Conservation (phyloP, 2,329 filamentous ascomycete species). For the Ophiocordyceps sinensis region DNA sequence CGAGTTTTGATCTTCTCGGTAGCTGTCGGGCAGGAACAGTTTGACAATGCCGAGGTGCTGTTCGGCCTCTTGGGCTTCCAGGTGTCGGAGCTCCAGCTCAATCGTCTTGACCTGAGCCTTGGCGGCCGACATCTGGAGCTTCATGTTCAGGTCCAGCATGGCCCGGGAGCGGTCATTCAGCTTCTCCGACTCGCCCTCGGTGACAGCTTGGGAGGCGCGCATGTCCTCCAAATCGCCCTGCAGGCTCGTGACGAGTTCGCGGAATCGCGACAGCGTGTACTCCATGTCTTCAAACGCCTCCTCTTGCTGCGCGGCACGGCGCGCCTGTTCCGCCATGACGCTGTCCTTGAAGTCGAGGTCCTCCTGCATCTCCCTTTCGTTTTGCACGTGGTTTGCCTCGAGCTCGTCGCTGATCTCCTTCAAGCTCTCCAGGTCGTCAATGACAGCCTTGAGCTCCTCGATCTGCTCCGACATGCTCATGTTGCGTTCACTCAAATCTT, state of each 20-base stretch:
- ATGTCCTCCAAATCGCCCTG: constrained; percentile 85
- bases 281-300: constrained; percentile 74
- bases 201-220: constrained; percentile 80
- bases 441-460: constrained; percentile 64
- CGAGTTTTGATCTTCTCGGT: constrained; percentile 66
- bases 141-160: constrained; percentile 94
- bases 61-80: constrained; percentile 78
- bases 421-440: constrained; percentile 77
- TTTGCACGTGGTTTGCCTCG: constrained; percentile 82
- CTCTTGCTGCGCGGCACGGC: constrained; percentile 61
- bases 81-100: constrained; percentile 70
- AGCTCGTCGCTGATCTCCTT: constrained; percentile 93
- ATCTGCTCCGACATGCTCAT: constrained; percentile 71
- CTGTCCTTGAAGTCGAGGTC: constrained; percentile 82
- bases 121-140: constrained; percentile 75
- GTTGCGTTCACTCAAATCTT: constrained; percentile 79
- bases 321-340: constrained; percentile 68
- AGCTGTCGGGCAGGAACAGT: constrained; percentile 76
- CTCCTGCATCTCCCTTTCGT: constrained; percentile 86
- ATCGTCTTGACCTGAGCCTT: constrained; percentile 93
- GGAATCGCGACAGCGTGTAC: constrained; percentile 77
- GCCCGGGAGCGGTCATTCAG: constrained; percentile 76
- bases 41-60: constrained; percentile 84
- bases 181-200: constrained; percentile 84
- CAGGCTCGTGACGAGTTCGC: constrained; percentile 72